A percentile compares a stretch with the other conserved stretches of the same genome.
These are phyloP conservation scores for Balansia obtecta DNA, from an alignment of 2,329 filamentous ascomycete species.

Conservation along the genomic window DNA sequence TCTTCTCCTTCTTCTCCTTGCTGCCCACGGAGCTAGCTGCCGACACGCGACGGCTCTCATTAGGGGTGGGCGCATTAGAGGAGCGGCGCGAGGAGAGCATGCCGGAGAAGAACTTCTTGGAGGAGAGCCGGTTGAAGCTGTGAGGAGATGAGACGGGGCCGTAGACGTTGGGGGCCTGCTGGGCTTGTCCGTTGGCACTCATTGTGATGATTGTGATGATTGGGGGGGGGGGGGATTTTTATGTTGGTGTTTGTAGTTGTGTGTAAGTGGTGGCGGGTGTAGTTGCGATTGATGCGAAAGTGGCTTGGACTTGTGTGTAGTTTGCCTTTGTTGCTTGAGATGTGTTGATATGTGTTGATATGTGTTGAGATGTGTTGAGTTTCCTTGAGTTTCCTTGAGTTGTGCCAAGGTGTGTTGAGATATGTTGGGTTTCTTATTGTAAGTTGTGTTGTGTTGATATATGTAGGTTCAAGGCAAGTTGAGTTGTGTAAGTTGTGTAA, in stretches of 20 bases:
- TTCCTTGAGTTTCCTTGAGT: too few species aligned
- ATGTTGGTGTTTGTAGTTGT: too few species aligned
- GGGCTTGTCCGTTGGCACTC: slow-evolving; percentile 1
- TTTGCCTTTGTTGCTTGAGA: background rate
- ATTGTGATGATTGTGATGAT: slow-evolving; percentile 1
- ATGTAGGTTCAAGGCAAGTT: background rate
- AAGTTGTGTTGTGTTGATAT: background rate
- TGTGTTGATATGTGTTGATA: background rate
- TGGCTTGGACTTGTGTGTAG: background rate
- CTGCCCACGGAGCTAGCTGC: slow-evolving; percentile 3
- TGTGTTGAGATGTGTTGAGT: background rate
- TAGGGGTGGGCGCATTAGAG: background rate
- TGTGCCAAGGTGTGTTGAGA: background rate
- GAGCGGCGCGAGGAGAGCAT: slow-evolving; percentile 7
- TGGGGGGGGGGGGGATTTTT: too few species aligned
- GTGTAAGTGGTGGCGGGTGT: background rate
- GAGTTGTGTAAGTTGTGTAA: too few species aligned
- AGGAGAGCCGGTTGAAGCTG: slow-evolving; percentile 4
- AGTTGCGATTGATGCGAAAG: background rate
- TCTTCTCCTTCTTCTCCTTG: slow-evolving; percentile 1
- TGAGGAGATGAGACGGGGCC: slow-evolving; percentile 7
- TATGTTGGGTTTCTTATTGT: too few species aligned
- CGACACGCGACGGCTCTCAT: slow-evolving; percentile 2
- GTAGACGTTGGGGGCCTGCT: slow-evolving; percentile 8
- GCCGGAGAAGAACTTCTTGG: slow-evolving; percentile 5